A percentile compares a stretch with the other conserved stretches of the same genome.
These are phyloP conservation scores for Pseudocercospora musae DNA, from an alignment of 2,329 filamentous ascomycete genomes.

Conservation along the genomic window DNA sequence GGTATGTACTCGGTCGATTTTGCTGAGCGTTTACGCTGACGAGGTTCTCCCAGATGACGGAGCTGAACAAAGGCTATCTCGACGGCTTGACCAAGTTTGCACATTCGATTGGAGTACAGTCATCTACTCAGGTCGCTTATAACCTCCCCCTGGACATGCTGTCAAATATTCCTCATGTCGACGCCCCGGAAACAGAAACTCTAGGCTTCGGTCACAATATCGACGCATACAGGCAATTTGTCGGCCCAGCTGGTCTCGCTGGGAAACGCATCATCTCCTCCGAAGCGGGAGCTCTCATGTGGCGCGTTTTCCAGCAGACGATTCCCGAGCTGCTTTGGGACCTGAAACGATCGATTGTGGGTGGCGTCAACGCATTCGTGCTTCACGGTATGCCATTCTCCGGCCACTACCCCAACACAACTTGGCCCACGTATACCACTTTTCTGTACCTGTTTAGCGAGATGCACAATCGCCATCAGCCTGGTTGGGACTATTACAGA, in stretches of 20 bases:
- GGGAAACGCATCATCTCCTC: conserved; percentile 32
- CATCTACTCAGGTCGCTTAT: conserved; percentile 34
- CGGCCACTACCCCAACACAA: conserved; percentile 45
- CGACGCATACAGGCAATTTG: conserved; percentile 35
- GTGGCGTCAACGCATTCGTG: conserved; percentile 44
- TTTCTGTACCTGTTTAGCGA: conserved; percentile 45
- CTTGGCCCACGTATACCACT: conserved; percentile 48
- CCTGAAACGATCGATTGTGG: conserved; percentile 41
- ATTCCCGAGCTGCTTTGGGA: conserved; percentile 34
- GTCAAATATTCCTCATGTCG: conserved; percentile 30
- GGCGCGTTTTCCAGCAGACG: conserved; percentile 27
- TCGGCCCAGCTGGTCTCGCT: conserved; percentile 34
- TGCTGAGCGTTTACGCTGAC: conserved; percentile 20
- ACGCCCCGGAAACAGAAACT: conserved; percentile 36
- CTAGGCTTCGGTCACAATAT: conserved; percentile 33
- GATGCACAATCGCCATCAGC: conserved; percentile 40
- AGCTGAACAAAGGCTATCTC: conserved; percentile 32
- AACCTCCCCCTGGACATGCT: conserved; percentile 37
- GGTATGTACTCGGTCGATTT: conserved; percentile 25
- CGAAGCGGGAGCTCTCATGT: conserved; percentile 31
- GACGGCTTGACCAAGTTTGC: conserved; percentile 27
- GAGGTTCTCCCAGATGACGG: conserved; percentile 25
- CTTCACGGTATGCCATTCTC: conserved; percentile 45
- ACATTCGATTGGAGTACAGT: conserved; percentile 18
- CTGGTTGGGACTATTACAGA: conserved; percentile 41